Percentiles rank a stretch among this genome's conserved stretches.
These are phyloP conservation scores for Olyra latifolia DNA, from an alignment of 176 grass and related monocot species.

Conservation along the genomic window DNA sequence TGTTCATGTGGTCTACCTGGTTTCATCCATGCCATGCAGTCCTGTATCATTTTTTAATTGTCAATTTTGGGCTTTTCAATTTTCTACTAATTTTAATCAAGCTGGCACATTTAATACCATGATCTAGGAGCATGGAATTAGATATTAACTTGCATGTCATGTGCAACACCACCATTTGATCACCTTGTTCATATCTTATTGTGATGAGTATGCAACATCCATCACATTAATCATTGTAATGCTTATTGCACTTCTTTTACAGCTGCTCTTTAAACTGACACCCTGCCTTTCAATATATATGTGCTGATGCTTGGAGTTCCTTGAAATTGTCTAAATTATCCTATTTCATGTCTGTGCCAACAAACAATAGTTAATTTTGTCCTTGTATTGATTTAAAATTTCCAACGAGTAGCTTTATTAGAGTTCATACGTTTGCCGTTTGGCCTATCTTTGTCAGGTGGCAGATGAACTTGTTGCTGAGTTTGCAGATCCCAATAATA, in stretches of 20 bases:
- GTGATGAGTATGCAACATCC: conserved; percentile 15
- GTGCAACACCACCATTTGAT: background rate
- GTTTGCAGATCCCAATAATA: conserved; percentile 67
- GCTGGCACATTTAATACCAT: background rate
- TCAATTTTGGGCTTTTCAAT: background rate
- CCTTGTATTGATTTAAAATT: background rate
- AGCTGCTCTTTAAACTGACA: background rate
- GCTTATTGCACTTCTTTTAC: background rate
- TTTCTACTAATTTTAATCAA: background rate
- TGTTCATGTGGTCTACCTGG: background rate
- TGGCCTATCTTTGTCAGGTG: conserved; percentile 52
- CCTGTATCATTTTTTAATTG: background rate
- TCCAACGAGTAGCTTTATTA: background rate
- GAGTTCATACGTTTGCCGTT: background rate
- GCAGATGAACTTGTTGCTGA: conserved; percentile 96
- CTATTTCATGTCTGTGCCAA: background rate
- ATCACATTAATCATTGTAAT: background rate
- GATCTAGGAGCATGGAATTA: background rate
- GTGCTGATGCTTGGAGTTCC: conserved; percentile 3
- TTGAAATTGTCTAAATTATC: background rate
- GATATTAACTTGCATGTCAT: background rate
- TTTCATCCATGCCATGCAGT: background rate
- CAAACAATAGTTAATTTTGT: background rate
- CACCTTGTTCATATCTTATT: background rate
- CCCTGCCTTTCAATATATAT: background rate